phyloP scores from a whole-genome alignment of 2,329 filamentous ascomycete genomes.

The Fusarium sacchari region DNA sequence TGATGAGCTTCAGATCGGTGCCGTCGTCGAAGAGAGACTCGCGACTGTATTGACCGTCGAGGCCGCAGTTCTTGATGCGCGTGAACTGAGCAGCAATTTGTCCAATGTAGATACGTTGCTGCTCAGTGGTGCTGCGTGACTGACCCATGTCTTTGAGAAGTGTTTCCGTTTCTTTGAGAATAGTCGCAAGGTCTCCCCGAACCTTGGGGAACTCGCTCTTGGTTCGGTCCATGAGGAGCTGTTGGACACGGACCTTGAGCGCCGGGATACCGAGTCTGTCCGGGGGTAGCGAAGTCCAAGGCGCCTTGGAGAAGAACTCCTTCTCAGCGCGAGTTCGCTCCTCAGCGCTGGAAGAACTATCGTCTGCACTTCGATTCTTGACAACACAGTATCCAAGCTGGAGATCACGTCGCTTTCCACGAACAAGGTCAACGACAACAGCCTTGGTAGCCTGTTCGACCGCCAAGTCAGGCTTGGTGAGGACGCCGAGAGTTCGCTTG shows the following conservation, averaged over 20 bases:
- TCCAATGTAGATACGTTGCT: constrained; percentile 51
- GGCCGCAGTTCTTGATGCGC: constrained; percentile 41
- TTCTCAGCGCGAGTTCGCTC: constrained; percentile 49
- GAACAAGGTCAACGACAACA: constrained; percentile 54
- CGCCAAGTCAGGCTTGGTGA: constrained; percentile 70
- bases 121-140: constrained; percentile 37
- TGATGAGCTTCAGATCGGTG: constrained; percentile 49
- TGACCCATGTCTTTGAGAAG: constrained; percentile 46
- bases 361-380: constrained; percentile 58
- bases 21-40: neutral
- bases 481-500: constrained; percentile 56
- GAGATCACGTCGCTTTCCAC: constrained; percentile 53
- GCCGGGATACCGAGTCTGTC: constrained; percentile 49
- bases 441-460: constrained; percentile 52
- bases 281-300: constrained; percentile 48
- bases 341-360: constrained; percentile 45
- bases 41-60: constrained; percentile 50
- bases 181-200: constrained; percentile 42
- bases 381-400: constrained; percentile 61
- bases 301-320: constrained; percentile 49
- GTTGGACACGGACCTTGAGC: constrained; percentile 49
- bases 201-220: constrained; percentile 52
- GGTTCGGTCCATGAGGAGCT: constrained; percentile 54
- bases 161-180: constrained; percentile 11
- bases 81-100: constrained; percentile 47